Base-by-base conservation (phyloP, 495 filamentous ascomycete species). In the Neohortaea acidophila region DNA sequence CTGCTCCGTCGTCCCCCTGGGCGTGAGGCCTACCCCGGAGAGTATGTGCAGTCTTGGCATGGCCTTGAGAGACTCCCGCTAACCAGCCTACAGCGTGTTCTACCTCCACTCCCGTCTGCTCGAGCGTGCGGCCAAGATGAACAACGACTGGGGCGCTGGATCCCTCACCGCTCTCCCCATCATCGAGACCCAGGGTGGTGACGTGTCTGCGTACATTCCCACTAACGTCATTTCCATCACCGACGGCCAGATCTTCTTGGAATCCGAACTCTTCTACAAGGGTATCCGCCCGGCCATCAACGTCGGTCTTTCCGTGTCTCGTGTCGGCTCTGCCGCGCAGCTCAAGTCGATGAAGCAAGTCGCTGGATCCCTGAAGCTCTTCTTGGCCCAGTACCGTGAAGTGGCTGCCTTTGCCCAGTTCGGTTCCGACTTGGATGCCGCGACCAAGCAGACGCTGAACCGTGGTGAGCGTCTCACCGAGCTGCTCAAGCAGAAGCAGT, bases 311-410 rank as follows among this genome's bases (percentile, higher is more conserved):
- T 97, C 89, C 58, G 89, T 97, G 48, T 97, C 89, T 58, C 89
- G 89, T 80, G 89, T 97, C 76, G 89, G 89, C 62, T 97, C 89
- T 56, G 85, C 89, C 61, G 89, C 89, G 58, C 89, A 97, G 73
- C 78, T 97, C 67, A 97, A 97, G 81, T 85, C 89, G 67, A 97
- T 97, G 89, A 97, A 96, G 74, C 89, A 97, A 77, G 89, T 97
- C 60, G 89, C 89, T 59, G 89, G 89, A 75, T 94, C 86, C 52
- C 72, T 97, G 56, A 97, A 97, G 75, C 84, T 97, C 54, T 97
- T 96, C 84, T 84, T 97, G 77, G 89, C 89, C 58, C 89, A 97
- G 73, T 97, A 97, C 73, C 89, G 89, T 87, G 89, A 97, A 69
- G 89, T 97, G 47, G 89, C 89, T 60, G 89, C 89, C 54, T 97